A percentile compares a stretch with the other conserved stretches of the same genome.
Conservation (phyloP, 2,329 filamentous ascomycete genomes). For the Trichoderma hamatum region DNA sequence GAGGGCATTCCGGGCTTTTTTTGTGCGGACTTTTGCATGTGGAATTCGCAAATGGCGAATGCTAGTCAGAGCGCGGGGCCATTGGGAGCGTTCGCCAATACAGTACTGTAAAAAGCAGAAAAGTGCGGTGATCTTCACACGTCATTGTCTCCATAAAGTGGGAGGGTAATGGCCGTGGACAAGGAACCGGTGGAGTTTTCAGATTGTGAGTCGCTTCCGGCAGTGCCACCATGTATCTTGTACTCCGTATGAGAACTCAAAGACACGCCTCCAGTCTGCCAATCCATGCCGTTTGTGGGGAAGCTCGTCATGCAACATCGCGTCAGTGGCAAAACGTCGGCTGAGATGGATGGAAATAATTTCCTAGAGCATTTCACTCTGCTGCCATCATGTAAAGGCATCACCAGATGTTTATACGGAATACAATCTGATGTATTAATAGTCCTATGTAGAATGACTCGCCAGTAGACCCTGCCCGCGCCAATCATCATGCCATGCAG, state of each 20-base stretch:
- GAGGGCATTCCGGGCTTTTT: not conserved
- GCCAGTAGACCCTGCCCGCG: not conserved
- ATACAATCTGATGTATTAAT: not conserved
- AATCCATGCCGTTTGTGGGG: constrained; percentile 11
- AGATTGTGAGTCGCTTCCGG: not conserved
- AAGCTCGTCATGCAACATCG: not conserved
- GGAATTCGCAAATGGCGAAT: not conserved
- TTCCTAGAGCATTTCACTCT: not conserved
- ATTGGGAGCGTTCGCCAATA: not conserved
- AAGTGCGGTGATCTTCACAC: not conserved
- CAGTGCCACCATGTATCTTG: not conserved
- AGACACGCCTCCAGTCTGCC: not conserved
- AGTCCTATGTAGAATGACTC: not conserved
- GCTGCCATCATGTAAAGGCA: not conserved
- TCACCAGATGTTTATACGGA: not conserved
- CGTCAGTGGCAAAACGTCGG: not conserved
- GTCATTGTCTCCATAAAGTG: not conserved
- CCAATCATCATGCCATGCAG: not conserved
- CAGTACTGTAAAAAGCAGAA: not conserved
- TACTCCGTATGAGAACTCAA: not conserved
- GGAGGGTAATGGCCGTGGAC: not conserved
- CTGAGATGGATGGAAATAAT: not conserved
- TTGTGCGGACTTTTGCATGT: not conserved
- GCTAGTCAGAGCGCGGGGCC: not conserved
- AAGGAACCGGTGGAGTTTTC: constrained; percentile 15